A percentile compares a stretch with the other conserved stretches of the same genome.
Conservation (phyloP, 305 asterid species). For the Coffea humblotiana region DNA sequence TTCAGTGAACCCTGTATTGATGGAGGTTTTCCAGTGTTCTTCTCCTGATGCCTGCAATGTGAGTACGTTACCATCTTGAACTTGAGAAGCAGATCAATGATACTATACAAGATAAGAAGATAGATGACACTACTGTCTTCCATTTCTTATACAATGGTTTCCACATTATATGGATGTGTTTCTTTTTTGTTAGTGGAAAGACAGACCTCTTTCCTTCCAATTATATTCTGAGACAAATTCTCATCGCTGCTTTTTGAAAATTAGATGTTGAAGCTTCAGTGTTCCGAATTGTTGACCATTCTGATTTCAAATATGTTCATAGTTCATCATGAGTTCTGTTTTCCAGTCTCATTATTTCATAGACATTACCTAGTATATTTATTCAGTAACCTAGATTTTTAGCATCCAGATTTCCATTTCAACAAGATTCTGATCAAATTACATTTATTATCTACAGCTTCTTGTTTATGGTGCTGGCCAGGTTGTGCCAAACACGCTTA, state of each 20-base stretch:
- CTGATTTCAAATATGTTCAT: neutral
- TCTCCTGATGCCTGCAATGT: slow-evolving; percentile 75
- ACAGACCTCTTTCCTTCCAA: neutral
- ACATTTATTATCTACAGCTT: slow-evolving; percentile 47
- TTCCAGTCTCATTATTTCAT: no score
- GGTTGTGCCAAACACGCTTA: slow-evolving; percentile 62
- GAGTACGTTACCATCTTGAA: slow-evolving; percentile 51
- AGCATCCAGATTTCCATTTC: no score
- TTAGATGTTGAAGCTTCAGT: neutral
- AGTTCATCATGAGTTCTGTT: neutral
- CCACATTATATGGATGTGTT: neutral
- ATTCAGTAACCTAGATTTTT: no score
- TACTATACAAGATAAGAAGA: neutral
- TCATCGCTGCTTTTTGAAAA: neutral
- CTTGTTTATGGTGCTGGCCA: slow-evolving; percentile 85
- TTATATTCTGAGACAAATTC: neutral
- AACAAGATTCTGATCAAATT: neutral
- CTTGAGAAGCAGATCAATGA: slow-evolving; percentile 1
- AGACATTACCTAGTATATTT: no score
- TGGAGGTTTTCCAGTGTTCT: slow-evolving; percentile 61
- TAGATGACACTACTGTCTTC: neutral
- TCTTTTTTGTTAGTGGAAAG: neutral
- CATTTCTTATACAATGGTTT: neutral
- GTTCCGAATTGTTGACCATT: neutral
- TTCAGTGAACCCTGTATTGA: slow-evolving; percentile 74